Percentiles rank a stretch among this genome's conserved stretches.
These are phyloP conservation scores for Magnaporthiopsis poae DNA, from an alignment of 2,329 filamentous ascomycete species.

Conservation along the genomic window DNA sequence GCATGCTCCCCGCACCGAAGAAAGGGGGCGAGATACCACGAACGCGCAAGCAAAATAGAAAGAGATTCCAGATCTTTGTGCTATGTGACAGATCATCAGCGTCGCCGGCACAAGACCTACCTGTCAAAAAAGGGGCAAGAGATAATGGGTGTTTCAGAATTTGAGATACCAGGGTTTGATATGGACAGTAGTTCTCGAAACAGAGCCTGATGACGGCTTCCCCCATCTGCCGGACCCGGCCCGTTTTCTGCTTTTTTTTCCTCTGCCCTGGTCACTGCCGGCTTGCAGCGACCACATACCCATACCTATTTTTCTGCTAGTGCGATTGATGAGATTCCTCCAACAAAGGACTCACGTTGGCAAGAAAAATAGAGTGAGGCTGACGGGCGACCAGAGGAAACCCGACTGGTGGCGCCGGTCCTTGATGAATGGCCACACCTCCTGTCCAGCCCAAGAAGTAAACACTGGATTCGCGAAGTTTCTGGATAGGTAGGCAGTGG, in stretches of 20 bases:
- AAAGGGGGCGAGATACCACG: neutral
- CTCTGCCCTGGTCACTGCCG: neutral
- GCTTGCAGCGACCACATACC: neutral
- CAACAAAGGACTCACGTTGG: neutral
- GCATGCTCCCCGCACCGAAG: neutral
- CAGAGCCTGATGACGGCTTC: neutral
- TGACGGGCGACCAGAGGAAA: neutral
- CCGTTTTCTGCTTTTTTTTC: neutral
- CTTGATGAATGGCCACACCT: neutral
- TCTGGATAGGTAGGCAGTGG: no score
- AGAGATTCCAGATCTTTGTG: slow-evolving; percentile 7
- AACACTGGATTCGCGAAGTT: neutral
- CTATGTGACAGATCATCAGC: slow-evolving; percentile 8
- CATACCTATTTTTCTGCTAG: neutral
- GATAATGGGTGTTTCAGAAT: slow-evolving; percentile 4
- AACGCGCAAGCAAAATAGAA: neutral
- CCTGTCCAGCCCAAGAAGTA: neutral
- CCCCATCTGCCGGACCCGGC: neutral
- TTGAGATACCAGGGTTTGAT: neutral
- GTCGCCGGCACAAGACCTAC: slow-evolving; percentile 2
- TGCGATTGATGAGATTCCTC: neutral
- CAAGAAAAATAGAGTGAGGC: neutral
- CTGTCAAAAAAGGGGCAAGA: slow-evolving; percentile 1
- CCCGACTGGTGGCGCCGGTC: neutral
- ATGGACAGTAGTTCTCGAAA: no score